These are phyloP conservation scores for Aegilops bicornis DNA, from an alignment of 176 grass and related monocot genomes.

Conservation along the genomic window DNA sequence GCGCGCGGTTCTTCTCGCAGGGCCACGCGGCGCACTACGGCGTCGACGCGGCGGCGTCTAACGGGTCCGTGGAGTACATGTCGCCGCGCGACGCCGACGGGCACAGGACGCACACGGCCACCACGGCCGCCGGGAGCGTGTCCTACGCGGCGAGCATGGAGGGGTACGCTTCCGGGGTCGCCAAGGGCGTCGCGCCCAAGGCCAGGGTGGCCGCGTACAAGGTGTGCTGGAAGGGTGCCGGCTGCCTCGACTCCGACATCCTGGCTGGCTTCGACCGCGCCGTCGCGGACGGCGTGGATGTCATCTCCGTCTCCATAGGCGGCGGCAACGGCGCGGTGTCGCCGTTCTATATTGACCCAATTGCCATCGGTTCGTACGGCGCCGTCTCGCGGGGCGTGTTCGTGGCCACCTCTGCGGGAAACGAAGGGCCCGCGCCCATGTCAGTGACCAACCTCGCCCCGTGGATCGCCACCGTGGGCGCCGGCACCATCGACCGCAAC, in stretches of 20 bases:
- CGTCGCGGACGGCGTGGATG: conserved; percentile 83
- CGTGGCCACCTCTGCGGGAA: conserved; percentile 87
- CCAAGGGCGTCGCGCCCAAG: conserved; percentile 95
- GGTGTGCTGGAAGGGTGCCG: conserved; percentile 88
- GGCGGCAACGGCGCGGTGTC: conserved; percentile 62
- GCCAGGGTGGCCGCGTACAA: conserved; percentile 86
- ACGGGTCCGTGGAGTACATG: conserved; percentile 69
- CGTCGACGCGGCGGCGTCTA: conserved; percentile 26
- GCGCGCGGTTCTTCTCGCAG: conserved; percentile 84
- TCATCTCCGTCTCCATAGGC: conserved; percentile 91
- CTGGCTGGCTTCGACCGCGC: conserved; percentile 92
- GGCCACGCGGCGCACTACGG: conserved; percentile 68
- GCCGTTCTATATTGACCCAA: conserved; percentile 90
- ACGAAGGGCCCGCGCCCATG: conserved; percentile 75
- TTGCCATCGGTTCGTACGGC: conserved; percentile 80
- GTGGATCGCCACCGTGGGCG: conserved; percentile 89
- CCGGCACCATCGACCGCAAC: conserved; percentile 86
- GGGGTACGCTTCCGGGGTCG: conserved; percentile 74
- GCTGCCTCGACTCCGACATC: conserved; percentile 96
- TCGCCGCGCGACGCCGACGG: conserved; percentile 93
- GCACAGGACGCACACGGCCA: conserved; percentile 84
- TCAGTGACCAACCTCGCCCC: conserved; percentile 90
- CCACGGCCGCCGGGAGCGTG: conserved; percentile 84
- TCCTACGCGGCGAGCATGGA: conserved; percentile 75
- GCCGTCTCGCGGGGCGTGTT: conserved; percentile 73